Evolutionary conservation across 176 grass and related monocot genomes (phyloP), one percentile per base, ranked within the genome.

Genomic region (Oryza rufipogon): DNA sequence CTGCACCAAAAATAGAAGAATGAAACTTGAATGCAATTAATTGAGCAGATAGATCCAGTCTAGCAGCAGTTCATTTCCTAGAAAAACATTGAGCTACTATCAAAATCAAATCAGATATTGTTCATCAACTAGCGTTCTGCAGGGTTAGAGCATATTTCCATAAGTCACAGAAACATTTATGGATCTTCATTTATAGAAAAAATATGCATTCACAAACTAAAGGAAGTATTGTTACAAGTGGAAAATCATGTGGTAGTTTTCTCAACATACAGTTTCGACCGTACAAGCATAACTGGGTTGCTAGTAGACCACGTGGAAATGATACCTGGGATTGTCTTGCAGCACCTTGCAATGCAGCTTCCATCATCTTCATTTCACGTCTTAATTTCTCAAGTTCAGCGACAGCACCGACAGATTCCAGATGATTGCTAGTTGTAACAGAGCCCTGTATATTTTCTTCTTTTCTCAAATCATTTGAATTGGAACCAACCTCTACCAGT

Each of bases 291-390:
- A 64, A 73, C 77, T 78, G 11, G 78, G 45, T 39, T 81, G 25
- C 42, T 60, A 68, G 28, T 66, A 64, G 63, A 45, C 63, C 7
- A 66, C 71, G 70, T 44, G 12, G 51, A 84, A 68, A 91, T 81
- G 36, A 81, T 93, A 98, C 97, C 97, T 99, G 93, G 7, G 97
- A 92, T 87, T 99, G 97, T 83, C 97, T 99, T 81, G 97, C 97
- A 83, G 97, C 97, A 68, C 97, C 97, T 92, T 96, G 93, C 68
- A 99, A 85, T 92, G 97, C 97, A 91, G 97, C 90, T 81, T 99
- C 97, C 97, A 99, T 96, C 93, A 96, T 94, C 75, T 94, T 92
- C 91, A 99, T 94, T 83, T 99, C 93, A 74, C 82, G 74, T 81
- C 86, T 96, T 74, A 99, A 77, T 85, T 94, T 94, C 71, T 99